These are phyloP conservation scores for Ganoderma boninense DNA, from an alignment of 1,284 basidiomycete species.

Conservation along the genomic window DNA sequence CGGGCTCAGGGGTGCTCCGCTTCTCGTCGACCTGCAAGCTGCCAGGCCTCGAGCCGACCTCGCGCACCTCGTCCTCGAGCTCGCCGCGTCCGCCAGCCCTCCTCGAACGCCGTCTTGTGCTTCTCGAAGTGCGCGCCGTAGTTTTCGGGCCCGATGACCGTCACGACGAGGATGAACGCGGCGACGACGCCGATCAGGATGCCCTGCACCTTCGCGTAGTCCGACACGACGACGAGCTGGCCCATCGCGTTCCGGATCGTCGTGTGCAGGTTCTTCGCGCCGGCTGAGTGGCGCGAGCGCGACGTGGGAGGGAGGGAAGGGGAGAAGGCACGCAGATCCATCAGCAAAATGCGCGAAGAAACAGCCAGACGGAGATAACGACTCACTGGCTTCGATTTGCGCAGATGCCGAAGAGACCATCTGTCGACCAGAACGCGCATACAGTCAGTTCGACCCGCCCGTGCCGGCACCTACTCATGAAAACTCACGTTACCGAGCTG, in stretches of 20 bases:
- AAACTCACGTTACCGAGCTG: slow-evolving; percentile 76
- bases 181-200: slow-evolving; percentile 86
- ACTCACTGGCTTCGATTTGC: slow-evolving; percentile 89
- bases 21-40: slow-evolving; percentile 32
- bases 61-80: slow-evolving; percentile 27
- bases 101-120: slow-evolving; percentile 80
- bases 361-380: neutral
- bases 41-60: slow-evolving; percentile 25
- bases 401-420: slow-evolving; percentile 91
- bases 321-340: slow-evolving; percentile 2
- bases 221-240: slow-evolving; percentile 58
- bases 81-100: slow-evolving; percentile 57
- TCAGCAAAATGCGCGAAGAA: neutral
- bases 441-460: slow-evolving; percentile 5
- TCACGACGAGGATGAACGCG: slow-evolving; percentile 72
- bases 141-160: slow-evolving; percentile 78
- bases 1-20: slow-evolving; percentile 30
- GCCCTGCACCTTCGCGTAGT: slow-evolving; percentile 89
- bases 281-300: slow-evolving; percentile 49
- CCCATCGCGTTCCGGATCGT: slow-evolving; percentile 57
- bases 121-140: slow-evolving; percentile 88
- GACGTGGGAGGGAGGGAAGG: neutral
- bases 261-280: slow-evolving; percentile 65
- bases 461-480: neutral
- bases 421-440: slow-evolving; percentile 46